These are phyloP conservation scores for Populus davidiana DNA, from an alignment of 345 rosid species.

Conservation along the genomic window DNA sequence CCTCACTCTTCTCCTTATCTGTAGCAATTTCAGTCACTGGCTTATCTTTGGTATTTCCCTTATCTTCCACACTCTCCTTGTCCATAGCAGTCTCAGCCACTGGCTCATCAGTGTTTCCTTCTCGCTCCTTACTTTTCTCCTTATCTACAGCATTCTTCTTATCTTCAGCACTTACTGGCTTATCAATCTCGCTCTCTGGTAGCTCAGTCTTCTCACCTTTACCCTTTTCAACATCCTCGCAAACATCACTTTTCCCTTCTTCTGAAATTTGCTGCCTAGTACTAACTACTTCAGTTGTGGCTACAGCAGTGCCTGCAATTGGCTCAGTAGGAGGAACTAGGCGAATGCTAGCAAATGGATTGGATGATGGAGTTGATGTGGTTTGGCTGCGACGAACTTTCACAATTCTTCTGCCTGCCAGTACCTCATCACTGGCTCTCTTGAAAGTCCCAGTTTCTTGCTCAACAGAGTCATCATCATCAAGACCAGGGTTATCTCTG, in stretches of 20 bases:
- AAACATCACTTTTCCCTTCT: constrained; percentile 15
- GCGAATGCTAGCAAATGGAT: constrained; percentile 82
- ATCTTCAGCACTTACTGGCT: constrained; percentile 10
- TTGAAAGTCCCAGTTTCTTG: constrained; percentile 77
- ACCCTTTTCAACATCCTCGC: constrained; percentile 26
- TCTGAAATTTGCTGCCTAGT: constrained; percentile 29
- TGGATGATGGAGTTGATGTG: constrained; percentile 48
- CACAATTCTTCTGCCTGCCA: constrained; percentile 77
- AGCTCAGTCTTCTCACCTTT: constrained; percentile 28
- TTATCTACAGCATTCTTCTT: not conserved
- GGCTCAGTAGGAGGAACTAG: constrained; percentile 51
- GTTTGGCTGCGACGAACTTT: constrained; percentile 61
- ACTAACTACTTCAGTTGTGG: constrained; percentile 27
- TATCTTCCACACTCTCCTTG: constrained; percentile 26
- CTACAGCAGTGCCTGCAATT: constrained; percentile 16
- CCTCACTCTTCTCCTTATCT: not conserved
- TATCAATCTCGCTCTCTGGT: constrained; percentile 25
- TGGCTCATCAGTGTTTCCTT: constrained; percentile 2
- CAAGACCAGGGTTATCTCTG: constrained; percentile 75
- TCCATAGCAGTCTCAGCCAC: constrained; percentile 23
- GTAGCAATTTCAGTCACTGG: constrained; percentile 13
- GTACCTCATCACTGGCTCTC: constrained; percentile 83
- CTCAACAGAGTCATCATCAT: constrained; percentile 69
- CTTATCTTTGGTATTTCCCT: constrained; percentile 19
- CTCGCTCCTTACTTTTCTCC: not conserved